These are phyloP conservation scores for Ascosphaera pollenicola DNA, from an alignment of 2,329 filamentous ascomycete genomes.

Conservation along the genomic window DNA sequence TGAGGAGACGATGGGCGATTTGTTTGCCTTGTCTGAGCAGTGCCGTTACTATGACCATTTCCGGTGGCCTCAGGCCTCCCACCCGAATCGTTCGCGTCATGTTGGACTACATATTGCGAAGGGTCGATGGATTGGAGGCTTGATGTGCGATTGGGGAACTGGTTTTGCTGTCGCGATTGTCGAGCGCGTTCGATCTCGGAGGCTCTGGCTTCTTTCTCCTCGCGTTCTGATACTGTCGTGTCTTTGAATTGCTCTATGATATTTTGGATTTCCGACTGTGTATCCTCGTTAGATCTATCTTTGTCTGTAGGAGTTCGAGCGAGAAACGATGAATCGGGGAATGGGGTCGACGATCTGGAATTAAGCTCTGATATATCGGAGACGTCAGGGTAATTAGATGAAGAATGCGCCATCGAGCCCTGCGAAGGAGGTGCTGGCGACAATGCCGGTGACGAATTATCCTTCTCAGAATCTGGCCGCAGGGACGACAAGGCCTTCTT, in stretches of 20 bases:
- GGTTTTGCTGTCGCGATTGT: conserved; percentile 45
- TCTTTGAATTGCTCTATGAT: conserved; percentile 95
- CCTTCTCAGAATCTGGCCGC: conserved; percentile 28
- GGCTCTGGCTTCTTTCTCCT: conserved; percentile 59
- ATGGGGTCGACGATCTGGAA: conserved; percentile 8
- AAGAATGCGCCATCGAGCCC: conserved; percentile 12
- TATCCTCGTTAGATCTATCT: conserved; percentile 44
- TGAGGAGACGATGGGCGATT: conserved; percentile 15
- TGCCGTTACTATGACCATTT: conserved; percentile 9
- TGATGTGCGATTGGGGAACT: conserved; percentile 64
- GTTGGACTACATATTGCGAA: conserved; percentile 6
- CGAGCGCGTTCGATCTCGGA: conserved; percentile 65
- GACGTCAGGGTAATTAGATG: conserved; percentile 15
- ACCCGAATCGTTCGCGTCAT: conserved; percentile 10
- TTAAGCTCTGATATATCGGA: conserved; percentile 16
- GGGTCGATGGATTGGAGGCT: conserved; percentile 52
- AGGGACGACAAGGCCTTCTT: conserved; percentile 12
- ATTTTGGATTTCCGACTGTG: conserved; percentile 72
- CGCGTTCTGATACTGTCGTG: conserved; percentile 24
- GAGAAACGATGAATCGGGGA: conserved; percentile 18
- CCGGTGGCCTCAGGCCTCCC: conserved; percentile 6
- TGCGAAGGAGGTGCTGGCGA: conserved; percentile 20
- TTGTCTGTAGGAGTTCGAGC: conserved; percentile 32
- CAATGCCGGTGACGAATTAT: conserved; percentile 26
- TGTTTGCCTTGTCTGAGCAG: conserved; percentile 10